phyloP scores from a whole-genome alignment of 2,329 filamentous ascomycete genomes.

The Trichoderma afroharzianum region DNA sequence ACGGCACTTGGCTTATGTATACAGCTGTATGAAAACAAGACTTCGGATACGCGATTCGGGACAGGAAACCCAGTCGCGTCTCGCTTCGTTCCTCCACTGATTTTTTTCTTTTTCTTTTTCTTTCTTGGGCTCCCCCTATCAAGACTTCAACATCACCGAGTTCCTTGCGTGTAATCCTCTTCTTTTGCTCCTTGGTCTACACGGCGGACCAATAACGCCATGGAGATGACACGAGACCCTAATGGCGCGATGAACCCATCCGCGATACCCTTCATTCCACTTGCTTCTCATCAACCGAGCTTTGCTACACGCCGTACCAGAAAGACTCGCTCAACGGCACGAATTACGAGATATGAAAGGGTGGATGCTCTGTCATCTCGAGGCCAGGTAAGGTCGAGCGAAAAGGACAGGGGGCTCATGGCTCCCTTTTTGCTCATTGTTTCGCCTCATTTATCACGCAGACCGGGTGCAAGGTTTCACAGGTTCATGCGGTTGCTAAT shows the following conservation, averaged over 20 bases:
- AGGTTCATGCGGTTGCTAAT: conserved; percentile 1
- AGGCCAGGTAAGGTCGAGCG: not conserved
- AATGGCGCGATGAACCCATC: conserved; percentile 31
- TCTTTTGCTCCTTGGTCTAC: not conserved
- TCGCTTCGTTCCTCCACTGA: not conserved
- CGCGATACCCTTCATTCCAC: conserved; percentile 28
- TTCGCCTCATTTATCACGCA: not conserved
- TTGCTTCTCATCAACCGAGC: not conserved
- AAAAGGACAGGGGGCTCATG: not conserved
- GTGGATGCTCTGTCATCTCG: not conserved
- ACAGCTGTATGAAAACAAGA: not conserved
- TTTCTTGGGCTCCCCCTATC: not conserved
- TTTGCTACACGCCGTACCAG: not conserved
- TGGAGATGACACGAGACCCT: not conserved
- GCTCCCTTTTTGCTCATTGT: not conserved
- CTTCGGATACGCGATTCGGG: not conserved
- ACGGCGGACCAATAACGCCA: not conserved
- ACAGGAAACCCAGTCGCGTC: not conserved
- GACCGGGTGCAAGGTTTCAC: conserved; percentile 10
- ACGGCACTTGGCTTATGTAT: not conserved
- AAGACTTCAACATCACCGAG: not conserved
- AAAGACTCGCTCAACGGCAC: not conserved
- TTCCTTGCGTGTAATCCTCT: not conserved
- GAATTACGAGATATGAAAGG: not conserved
- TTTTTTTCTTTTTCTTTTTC: no score